These are phyloP conservation scores for Yamadazyma aaseri DNA, from an alignment of 1,139 yeast genomes.

Conservation along the genomic window DNA sequence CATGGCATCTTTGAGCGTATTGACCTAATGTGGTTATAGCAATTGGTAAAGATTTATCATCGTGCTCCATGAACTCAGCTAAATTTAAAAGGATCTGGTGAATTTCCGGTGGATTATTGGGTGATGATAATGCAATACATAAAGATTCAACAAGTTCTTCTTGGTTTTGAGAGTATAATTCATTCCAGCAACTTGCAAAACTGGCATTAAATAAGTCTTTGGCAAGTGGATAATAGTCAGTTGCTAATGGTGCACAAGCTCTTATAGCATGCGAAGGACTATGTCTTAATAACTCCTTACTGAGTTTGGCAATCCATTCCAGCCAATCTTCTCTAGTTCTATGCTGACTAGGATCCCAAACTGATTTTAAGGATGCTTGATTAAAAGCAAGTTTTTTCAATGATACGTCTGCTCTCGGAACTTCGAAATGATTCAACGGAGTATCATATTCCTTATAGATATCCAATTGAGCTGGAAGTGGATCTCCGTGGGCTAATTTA, in stretches of 20 bases:
- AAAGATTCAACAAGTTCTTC: slow-evolving; percentile 86
- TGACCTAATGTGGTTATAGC: slow-evolving; percentile 86
- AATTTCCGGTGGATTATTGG: slow-evolving; percentile 94
- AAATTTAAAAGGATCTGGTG: slow-evolving; percentile 84
- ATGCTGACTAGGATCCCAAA: slow-evolving; percentile 92
- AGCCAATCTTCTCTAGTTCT: slow-evolving; percentile 96
- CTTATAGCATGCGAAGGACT: slow-evolving; percentile 94
- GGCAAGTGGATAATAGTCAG: slow-evolving; percentile 85
- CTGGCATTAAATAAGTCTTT: slow-evolving; percentile 91
- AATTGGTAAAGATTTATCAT: slow-evolving; percentile 89
- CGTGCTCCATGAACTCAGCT: slow-evolving; percentile 98
- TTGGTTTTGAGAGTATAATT: slow-evolving; percentile 85
- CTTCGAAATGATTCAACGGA: slow-evolving; percentile 49
- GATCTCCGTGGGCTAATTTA: slow-evolving; percentile 82
- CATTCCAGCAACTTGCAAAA: slow-evolving; percentile 96
- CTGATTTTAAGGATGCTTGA: slow-evolving; percentile 70
- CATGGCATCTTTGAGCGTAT: slow-evolving; percentile 94
- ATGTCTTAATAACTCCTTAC: slow-evolving; percentile 83
- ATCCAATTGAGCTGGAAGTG: slow-evolving; percentile 74
- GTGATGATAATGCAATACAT: slow-evolving; percentile 83
- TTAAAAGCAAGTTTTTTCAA: slow-evolving; percentile 78
- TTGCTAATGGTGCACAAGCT: slow-evolving; percentile 90
- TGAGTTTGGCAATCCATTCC: slow-evolving; percentile 89
- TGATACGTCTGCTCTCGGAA: slow-evolving; percentile 66
- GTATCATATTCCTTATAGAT: slow-evolving; percentile 66